phyloP scores from a whole-genome alignment of 192 early-diverging fungal genomes.

The Backusella psychrophila region DNA sequence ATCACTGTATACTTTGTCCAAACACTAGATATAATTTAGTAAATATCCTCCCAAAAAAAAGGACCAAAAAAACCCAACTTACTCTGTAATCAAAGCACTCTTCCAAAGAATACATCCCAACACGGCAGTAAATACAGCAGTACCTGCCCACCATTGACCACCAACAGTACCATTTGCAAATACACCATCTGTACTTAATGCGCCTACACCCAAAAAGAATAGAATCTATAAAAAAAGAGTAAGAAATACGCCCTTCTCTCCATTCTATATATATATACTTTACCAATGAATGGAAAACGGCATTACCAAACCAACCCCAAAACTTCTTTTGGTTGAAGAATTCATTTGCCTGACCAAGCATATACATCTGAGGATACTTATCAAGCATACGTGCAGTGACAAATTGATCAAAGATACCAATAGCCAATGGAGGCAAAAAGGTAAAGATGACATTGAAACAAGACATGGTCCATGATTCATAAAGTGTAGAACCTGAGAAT shows the following conservation, averaged over 20 bases:
- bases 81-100: constrained; percentile 85
- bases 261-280: constrained; percentile 11
- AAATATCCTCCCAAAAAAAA: not conserved
- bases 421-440: constrained; percentile 89
- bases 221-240: constrained; percentile 45
- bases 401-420: constrained; percentile 97
- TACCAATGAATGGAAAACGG: constrained; percentile 90
- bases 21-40: constrained; percentile 42
- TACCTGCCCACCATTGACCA: constrained; percentile 90
- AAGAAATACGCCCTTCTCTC: not conserved
- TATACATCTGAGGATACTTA: constrained; percentile 97
- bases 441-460: constrained; percentile 95
- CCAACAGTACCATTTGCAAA: constrained; percentile 70
- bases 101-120: constrained; percentile 89
- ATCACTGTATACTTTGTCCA: constrained; percentile 96
- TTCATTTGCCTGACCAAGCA: constrained; percentile 66
- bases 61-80: constrained; percentile 21
- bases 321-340: constrained; percentile 88
- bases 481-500: constrained; percentile 97
- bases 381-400: constrained; percentile 91
- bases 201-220: constrained; percentile 63
- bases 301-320: constrained; percentile 91
- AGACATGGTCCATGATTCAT: constrained; percentile 97
- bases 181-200: constrained; percentile 70
- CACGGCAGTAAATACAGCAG: constrained; percentile 85